Conservation (phyloP, 1,284 basidiomycete species). For the Anthracocystis walkeri region DNA sequence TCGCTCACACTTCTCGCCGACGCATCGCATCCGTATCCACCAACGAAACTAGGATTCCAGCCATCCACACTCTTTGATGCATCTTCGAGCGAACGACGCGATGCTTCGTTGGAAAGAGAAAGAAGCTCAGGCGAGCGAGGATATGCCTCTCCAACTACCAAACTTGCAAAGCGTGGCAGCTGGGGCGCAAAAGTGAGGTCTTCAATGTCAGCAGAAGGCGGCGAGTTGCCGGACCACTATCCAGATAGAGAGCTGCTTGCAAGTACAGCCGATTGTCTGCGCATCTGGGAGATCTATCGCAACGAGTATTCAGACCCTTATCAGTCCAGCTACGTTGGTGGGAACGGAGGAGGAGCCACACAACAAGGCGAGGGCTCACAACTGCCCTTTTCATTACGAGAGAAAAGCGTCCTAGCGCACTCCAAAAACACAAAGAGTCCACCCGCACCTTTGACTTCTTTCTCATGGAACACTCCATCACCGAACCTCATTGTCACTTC, state of each 20-base stretch:
- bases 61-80: conserved; percentile 58
- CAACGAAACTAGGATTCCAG: conserved; percentile 67
- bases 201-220: conserved; percentile 19
- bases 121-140: conserved; percentile 36
- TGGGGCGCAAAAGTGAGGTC: conserved; percentile 52
- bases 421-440: conserved; percentile 64
- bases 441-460: conserved; percentile 68
- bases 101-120: conserved; percentile 39
- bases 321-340: conserved; percentile 50
- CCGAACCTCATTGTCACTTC: conserved; percentile 69
- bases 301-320: conserved; percentile 54
- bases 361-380: conserved; percentile 20
- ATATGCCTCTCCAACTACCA: conserved; percentile 54
- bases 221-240: conserved; percentile 46
- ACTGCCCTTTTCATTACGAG: conserved; percentile 57
- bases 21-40: conserved; percentile 67
- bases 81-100: conserved; percentile 40
- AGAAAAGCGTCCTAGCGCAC: conserved; percentile 67
- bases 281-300: conserved; percentile 66
- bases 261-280: conserved; percentile 66
- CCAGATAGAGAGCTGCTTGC: conserved; percentile 67
- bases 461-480: conserved; percentile 68
- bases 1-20: conserved; percentile 60
- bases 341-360: conserved; percentile 22
- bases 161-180: conserved; percentile 53